phyloP scores from a whole-genome alignment of 2,329 filamentous ascomycete genomes.

The Apiospora saccharicola region DNA sequence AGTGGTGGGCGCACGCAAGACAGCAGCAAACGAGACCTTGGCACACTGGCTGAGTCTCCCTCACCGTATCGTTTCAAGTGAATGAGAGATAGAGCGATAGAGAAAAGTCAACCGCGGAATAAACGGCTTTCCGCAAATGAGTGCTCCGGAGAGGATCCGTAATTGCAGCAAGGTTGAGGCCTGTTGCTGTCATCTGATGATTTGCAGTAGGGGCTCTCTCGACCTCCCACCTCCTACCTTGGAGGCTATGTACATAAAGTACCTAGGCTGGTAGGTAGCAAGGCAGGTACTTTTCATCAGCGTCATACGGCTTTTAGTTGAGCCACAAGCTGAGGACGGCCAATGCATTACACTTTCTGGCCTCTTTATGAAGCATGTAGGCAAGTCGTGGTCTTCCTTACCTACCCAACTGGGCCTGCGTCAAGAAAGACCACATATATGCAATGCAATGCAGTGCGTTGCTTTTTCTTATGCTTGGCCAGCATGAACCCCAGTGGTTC shows the following conservation, averaged over 20 bases:
- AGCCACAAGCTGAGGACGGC: no score
- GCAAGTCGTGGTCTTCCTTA: background rate
- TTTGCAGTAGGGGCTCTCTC: background rate
- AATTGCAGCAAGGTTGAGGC: background rate
- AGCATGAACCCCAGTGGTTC: slow-evolving; percentile 3
- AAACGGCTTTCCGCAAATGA: background rate
- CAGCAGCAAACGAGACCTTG: background rate
- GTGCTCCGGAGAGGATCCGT: background rate
- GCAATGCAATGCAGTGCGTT: slow-evolving; percentile 5
- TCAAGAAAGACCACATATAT: background rate
- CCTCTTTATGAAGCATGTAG: background rate
- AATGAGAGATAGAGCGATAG: background rate
- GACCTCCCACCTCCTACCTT: background rate
- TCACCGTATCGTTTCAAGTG: background rate
- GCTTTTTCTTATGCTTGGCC: slow-evolving; percentile 1
- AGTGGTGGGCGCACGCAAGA: background rate
- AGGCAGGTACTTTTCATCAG: background rate
- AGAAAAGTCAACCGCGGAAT: background rate
- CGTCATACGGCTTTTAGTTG: background rate
- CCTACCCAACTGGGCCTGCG: background rate
- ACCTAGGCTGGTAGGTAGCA: no score
- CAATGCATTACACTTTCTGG: background rate
- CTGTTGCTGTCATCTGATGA: slow-evolving; percentile 7
- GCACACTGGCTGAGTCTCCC: background rate
- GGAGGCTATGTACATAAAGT: background rate